Evolutionary conservation across 495 filamentous ascomycete genomes (phyloP).

Genomic region (Cercophora sp.): DNA sequence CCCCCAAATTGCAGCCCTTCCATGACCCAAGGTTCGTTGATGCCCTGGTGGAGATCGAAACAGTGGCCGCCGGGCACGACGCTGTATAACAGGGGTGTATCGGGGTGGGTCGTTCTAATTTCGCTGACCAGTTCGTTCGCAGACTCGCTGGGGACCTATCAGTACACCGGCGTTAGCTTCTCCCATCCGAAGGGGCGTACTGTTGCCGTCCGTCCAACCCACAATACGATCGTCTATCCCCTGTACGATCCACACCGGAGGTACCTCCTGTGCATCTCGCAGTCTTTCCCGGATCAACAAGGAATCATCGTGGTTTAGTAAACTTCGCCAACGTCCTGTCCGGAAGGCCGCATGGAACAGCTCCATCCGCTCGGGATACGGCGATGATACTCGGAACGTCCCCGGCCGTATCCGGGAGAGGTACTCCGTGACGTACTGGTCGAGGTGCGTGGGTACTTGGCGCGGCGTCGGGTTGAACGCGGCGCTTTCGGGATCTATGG

Average conservation of each 20-base stretch:
- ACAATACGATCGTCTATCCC: not conserved
- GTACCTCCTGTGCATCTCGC: not conserved
- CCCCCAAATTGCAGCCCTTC: not conserved
- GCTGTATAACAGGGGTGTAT: no score
- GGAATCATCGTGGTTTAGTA: not conserved
- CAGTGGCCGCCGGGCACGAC: no score
- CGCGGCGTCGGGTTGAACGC: not conserved
- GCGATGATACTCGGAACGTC: not conserved
- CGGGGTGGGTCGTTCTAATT: no score
- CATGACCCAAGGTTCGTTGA: not conserved
- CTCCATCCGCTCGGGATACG: not conserved
- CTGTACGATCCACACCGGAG: not conserved
- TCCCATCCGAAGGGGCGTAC: no score
- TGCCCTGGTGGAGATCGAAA: not conserved
- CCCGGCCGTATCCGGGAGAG: not conserved
- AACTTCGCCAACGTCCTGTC: not conserved
- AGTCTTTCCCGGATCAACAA: no score
- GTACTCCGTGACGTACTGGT: not conserved
- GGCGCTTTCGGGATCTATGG: not conserved
- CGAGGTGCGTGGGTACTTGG: not conserved
- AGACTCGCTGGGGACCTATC: not conserved
- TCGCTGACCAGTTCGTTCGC: no score
- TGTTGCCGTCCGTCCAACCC: not conserved
- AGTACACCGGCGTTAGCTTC: no score
- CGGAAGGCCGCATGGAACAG: not conserved